Evolutionary conservation across 2,329 filamentous ascomycete species (phyloP).

Genomic region (Xylaria sp.): DNA sequence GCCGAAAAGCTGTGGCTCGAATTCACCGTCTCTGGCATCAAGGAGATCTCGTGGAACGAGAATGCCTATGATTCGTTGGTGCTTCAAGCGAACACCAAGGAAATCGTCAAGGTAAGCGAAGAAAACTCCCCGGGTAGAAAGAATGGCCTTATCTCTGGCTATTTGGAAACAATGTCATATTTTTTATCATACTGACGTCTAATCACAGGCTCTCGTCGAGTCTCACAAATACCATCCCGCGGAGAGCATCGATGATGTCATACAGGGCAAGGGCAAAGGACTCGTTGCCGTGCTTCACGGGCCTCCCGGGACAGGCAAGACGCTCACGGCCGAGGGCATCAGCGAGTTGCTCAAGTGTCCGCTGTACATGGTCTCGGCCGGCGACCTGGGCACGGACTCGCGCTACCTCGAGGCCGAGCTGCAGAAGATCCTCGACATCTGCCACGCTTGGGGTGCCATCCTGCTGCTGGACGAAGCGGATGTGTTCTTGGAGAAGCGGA

Average conservation of each 20-base stretch:
- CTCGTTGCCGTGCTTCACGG: conserved; percentile 83
- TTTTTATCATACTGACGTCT: conserved; percentile 1
- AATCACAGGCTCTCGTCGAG: conserved; percentile 68
- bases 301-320: conserved; percentile 86
- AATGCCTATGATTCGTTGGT: conserved; percentile 82
- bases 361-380: conserved; percentile 80
- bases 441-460: conserved; percentile 84
- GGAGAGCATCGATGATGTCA: conserved; percentile 80
- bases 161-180: not conserved
- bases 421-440: conserved; percentile 83
- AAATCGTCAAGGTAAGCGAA: conserved; percentile 62
- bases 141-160: not conserved
- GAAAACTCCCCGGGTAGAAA: not conserved
- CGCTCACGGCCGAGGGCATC: conserved; percentile 83
- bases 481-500: conserved; percentile 81
- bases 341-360: conserved; percentile 81
- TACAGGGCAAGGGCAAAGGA: conserved; percentile 83
- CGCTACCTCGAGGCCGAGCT: conserved; percentile 74
- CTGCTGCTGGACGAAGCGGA: conserved; percentile 85
- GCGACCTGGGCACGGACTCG: conserved; percentile 80
- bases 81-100: conserved; percentile 62
- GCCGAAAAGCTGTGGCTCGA: conserved; percentile 90
- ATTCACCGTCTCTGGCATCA: conserved; percentile 77
- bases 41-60: conserved; percentile 83
- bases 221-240: conserved; percentile 82